phyloP scores from a whole-genome alignment of 495 filamentous ascomycete genomes.

The Lasiosphaeris hirsuta region DNA sequence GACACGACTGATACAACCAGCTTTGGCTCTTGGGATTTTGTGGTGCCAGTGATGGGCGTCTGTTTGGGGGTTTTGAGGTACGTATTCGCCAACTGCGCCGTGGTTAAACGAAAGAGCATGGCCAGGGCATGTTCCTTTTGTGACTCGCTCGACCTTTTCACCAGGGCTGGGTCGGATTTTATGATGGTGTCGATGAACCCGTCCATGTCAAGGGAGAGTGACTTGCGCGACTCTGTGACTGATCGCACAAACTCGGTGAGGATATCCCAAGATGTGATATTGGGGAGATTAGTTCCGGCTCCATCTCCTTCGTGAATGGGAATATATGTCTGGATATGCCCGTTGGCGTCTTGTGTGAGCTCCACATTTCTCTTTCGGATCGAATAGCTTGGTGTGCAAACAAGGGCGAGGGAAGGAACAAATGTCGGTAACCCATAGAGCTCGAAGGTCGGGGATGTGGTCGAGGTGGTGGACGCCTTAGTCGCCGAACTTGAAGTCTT shows the following conservation, averaged over 20 bases:
- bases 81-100: not conserved
- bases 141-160: not conserved
- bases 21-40: not conserved
- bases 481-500: no score
- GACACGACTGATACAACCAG: not conserved
- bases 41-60: not conserved
- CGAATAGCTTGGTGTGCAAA: not conserved
- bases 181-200: not conserved
- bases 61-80: not conserved
- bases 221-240: not conserved
- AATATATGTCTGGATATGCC: not conserved
- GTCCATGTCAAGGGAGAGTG: not conserved
- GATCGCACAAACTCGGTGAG: not conserved
- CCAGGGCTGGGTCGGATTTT: no score
- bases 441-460: no score
- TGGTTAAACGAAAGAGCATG: not conserved
- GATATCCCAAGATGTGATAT: conserved; percentile 1
- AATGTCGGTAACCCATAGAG: no score
- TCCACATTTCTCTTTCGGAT: not conserved
- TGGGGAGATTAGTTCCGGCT: not conserved
- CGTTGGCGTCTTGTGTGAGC: not conserved
- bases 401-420: not conserved
- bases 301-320: not conserved
- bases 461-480: no score
- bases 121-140: not conserved